These are phyloP conservation scores for Pulveroboletus sp. DNA, from an alignment of 768 basidiomycete genomes.

Conservation along the genomic window DNA sequence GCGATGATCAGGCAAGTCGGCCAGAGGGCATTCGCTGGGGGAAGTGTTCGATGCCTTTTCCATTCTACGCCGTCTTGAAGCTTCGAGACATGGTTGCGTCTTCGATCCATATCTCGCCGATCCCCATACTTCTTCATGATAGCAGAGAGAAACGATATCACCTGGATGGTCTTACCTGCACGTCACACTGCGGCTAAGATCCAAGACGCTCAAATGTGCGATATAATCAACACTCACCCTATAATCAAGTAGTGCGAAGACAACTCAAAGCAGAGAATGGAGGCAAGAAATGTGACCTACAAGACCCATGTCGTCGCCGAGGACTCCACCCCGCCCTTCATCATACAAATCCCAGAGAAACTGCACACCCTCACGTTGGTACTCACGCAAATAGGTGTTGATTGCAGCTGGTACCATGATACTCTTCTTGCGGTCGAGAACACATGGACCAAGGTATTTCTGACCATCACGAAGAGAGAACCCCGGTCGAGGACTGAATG, in stretches of 20 bases:
- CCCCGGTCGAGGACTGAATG: slow-evolving; percentile 46
- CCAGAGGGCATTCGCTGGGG: slow-evolving; percentile 69
- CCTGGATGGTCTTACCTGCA: slow-evolving; percentile 90
- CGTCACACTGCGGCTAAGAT: slow-evolving; percentile 4
- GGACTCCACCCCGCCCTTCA: slow-evolving; percentile 66
- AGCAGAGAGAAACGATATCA: slow-evolving; percentile 83
- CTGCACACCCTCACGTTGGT: slow-evolving; percentile 80
- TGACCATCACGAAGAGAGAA: slow-evolving; percentile 48
- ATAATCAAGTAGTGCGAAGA: not conserved
- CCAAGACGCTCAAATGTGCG: not conserved
- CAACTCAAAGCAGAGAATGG: not conserved
- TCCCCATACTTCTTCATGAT: slow-evolving; percentile 84
- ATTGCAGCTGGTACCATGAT: slow-evolving; percentile 62
- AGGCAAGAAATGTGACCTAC: slow-evolving; percentile 31
- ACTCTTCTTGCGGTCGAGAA: slow-evolving; percentile 44
- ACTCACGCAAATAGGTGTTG: slow-evolving; percentile 84
- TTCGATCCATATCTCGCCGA: slow-evolving; percentile 56
- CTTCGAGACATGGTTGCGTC: slow-evolving; percentile 59
- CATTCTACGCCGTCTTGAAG: slow-evolving; percentile 59
- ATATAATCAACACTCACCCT: slow-evolving; percentile 22
- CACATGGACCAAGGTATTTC: slow-evolving; percentile 38
- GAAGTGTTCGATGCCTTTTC: slow-evolving; percentile 48
- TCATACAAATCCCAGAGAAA: slow-evolving; percentile 78
- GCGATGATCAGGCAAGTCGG: slow-evolving; percentile 85
- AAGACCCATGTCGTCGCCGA: slow-evolving; percentile 96